phyloP scores from a whole-genome alignment of 805 yeast species.

The Cyberlindnera petersonii region DNA sequence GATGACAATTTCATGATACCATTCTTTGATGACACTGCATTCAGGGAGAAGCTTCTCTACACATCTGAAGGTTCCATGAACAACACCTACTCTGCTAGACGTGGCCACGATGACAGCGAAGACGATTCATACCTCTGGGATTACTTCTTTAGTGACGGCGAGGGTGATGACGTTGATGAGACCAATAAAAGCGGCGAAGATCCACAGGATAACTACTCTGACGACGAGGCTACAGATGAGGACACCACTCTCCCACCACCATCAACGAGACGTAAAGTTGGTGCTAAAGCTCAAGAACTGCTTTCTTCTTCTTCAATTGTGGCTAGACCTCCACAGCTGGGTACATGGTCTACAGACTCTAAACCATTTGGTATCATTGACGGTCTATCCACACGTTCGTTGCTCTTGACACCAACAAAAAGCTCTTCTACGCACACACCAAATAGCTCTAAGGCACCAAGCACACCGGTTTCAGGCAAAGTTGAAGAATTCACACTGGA shows the following conservation, averaged over 20 bases:
- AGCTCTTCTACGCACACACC: slow-evolving; percentile 2
- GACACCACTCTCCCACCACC: slow-evolving; percentile 79
- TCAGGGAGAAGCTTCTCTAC: slow-evolving; percentile 19
- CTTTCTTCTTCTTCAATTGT: slow-evolving; percentile 83
- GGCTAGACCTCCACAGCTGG: slow-evolving; percentile 86
- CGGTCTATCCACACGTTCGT: slow-evolving; percentile 84
- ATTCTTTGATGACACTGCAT: slow-evolving; percentile 37
- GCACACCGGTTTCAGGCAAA: slow-evolving; percentile 28
- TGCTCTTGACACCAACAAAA: slow-evolving; percentile 42
- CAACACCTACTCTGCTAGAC: slow-evolving; percentile 1
- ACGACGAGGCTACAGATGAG: slow-evolving; percentile 93
- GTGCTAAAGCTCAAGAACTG: slow-evolving; percentile 85
- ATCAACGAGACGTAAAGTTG: slow-evolving; percentile 52
- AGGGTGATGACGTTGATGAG: slow-evolving; percentile 27
- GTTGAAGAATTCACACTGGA: slow-evolving; percentile 55
- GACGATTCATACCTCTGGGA: slow-evolving; percentile 75
- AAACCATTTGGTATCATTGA: slow-evolving; percentile 93
- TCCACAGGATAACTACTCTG: slow-evolving; percentile 30
- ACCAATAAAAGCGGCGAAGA: slow-evolving; percentile 5
- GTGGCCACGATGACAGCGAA: slow-evolving; percentile 22
- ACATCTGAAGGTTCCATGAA: slow-evolving; percentile 16
- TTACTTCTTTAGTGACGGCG: slow-evolving; percentile 56
- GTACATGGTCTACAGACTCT: slow-evolving; percentile 83
- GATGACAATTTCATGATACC: slow-evolving; percentile 46
- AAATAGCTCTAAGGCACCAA: slow-evolving; percentile 2